Base-by-base conservation (phyloP, 148 eudicot genomes). In the Nepenthes mirabilis region DNA sequence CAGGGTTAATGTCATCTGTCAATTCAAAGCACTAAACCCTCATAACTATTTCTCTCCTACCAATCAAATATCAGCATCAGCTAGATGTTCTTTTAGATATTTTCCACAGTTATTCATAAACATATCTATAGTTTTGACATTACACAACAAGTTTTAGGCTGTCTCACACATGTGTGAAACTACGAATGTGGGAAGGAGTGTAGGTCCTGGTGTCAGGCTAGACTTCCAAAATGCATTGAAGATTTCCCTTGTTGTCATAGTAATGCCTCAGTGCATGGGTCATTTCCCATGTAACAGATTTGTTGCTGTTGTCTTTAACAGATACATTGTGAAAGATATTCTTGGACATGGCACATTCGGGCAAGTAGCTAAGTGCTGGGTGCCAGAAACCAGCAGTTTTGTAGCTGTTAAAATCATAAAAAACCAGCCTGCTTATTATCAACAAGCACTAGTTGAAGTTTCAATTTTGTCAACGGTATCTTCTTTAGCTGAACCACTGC, bases 311-410 rank as follows among this genome's bases (percentile, higher is more conserved):
- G 37, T 14, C 11, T 49, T 59, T 48, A 76, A 69, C 85, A 93
- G 98, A 71, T 93, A 93, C 63, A 72, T 93, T 60, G 96, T 93
- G 49, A 93, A 88, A 73, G 98, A 93, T 64, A 78, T 93, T 52
- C 96, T 93, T 75, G 98, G 98, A 36, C 98, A 88, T 52, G 98
- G 98, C 63, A 93, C 98, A 55, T 93, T 93, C 80, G 98, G 98
- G 59, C 98, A 88, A 83, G 98, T 93, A 62, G 98, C 96, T n/a
- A 93, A 88, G 79, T 93, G 98, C 62, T 93, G 82, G 98, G 85
- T 82, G 69, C 70, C 88, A 37, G 96, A 93, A 66, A 79, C 82
- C 59, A 82, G 75, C 61, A 80, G 83, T 71, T 93, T 82, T 73
- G 79, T 88, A 60, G 96, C 98, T 58, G 83, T 93, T 37, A 93